A percentile compares a stretch with the other conserved stretches of the same genome.
Conservation (phyloP, 1,284 basidiomycete genomes). For the Irpex sp. region DNA sequence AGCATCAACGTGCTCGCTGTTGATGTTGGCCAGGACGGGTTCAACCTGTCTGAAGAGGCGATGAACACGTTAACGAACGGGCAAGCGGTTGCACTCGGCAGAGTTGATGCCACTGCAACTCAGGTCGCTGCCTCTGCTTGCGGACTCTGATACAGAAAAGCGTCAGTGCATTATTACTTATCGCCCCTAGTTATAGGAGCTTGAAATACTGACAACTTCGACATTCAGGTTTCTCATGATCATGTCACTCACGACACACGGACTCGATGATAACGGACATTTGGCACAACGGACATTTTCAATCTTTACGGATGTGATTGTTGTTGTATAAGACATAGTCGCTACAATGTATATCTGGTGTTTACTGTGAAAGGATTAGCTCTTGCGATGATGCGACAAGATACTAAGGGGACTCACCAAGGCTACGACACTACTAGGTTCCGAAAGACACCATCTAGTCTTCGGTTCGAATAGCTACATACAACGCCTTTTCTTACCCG, state of each 20-base stretch:
- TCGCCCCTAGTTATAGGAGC: not conserved
- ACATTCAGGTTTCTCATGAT: not conserved
- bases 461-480: too few relatives aligned
- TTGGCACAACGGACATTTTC: not conserved
- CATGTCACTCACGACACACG: not conserved
- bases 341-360: not conserved
- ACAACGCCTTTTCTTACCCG: too few relatives aligned
- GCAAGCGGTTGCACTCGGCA: conserved; percentile 30
- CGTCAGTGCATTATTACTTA: not conserved
- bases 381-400: too few relatives aligned
- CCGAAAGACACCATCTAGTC: too few relatives aligned
- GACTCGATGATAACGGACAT: not conserved
- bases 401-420: too few relatives aligned
- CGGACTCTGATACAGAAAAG: conserved; percentile 11
- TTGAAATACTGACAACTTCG: not conserved
- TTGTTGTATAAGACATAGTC: not conserved
- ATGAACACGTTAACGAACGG: conserved; percentile 37
- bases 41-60: conserved; percentile 35
- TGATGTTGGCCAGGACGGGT: conserved; percentile 32
- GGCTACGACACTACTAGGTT: too few relatives aligned
- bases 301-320: not conserved
- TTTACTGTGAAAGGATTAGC: too few relatives aligned
- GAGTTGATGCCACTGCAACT: conserved; percentile 29
- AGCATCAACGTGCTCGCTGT: conserved; percentile 37
- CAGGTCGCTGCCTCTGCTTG: conserved; percentile 32